Evolutionary conservation across 1,139 yeast genomes (phyloP), one percentile per base, ranked within the genome.

Genomic region (Chernovozyma aurita): DNA sequence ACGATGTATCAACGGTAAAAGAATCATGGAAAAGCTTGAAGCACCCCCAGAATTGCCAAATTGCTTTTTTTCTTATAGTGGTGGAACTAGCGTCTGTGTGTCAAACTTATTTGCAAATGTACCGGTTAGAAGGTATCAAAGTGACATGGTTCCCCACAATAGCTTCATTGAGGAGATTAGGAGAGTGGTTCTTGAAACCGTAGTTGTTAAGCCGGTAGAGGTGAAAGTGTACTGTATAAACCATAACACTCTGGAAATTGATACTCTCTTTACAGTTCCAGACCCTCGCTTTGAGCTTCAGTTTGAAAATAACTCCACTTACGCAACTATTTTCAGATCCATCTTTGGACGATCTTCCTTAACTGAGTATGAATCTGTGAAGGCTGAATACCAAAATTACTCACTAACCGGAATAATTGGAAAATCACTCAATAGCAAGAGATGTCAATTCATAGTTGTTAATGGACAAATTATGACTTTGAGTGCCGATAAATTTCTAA

Each of bases 91-190:
- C 12, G 28, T 26, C 6, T 7, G 14, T 14, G 35, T 28, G 0
- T 48, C 60, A 4, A 70, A 76, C 38, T 39, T 85, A 15, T 82
- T 82, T 50, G 57, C 63, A 15, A 65, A 62, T 28, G 36, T 76
- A 2, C 88, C 90, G 0, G 88, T 85, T 2, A 61, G 95, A 21
- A 61, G 69, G 28, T 45, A 42, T 8, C 59, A 58, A 8, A 31
- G 60, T 2, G 28, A 49, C n/a, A 44, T 50, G 4, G 41, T 48
- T 3, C 54, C 67, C 0, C 42, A 47, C 34, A 39, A 43, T 28
- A 47, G 50, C 24, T 39, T 62, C 14, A 33, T 65, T 0, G 57
- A 55, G n/a, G 56, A 52, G 0, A 28, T 78, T 1, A 65, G 69
- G 40, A 45, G 47, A 8, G 49, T 48, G 6, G 39, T 73, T 0